Percentiles rank a stretch among this genome's conserved stretches.
These are phyloP conservation scores for Potentilla sterilis DNA, from an alignment of 306 rosid species.

Conservation along the genomic window DNA sequence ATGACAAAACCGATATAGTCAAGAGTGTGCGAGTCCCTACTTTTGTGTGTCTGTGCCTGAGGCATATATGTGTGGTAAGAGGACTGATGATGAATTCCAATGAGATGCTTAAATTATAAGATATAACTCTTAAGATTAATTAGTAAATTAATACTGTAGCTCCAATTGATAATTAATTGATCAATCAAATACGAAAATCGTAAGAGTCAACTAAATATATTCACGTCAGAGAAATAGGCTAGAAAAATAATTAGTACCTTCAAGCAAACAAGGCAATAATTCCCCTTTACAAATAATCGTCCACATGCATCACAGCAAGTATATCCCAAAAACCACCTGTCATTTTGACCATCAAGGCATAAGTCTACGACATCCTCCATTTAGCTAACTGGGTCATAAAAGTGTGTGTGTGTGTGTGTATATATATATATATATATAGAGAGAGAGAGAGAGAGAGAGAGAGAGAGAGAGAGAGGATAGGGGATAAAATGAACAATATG, in stretches of 20 bases:
- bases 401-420: too few relatives aligned
- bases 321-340: conserved; percentile 97
- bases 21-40: background rate
- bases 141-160: background rate
- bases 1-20: conserved; percentile 22
- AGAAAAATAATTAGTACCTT: conserved; percentile 49
- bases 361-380: conserved; percentile 20
- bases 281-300: conserved; percentile 94
- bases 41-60: too few relatives aligned
- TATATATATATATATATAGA: too few relatives aligned
- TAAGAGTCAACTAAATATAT: too few relatives aligned
- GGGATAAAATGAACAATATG: too few relatives aligned
- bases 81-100: background rate
- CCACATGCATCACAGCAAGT: conserved; percentile 99
- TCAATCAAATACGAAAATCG: background rate
- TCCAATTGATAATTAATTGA: background rate
- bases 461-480: too few relatives aligned
- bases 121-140: background rate
- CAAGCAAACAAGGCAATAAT: conserved; percentile 97
- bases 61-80: background rate
- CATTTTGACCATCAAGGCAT: conserved; percentile 24
- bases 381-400: background rate
- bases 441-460: too few relatives aligned
- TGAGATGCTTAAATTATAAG: background rate
- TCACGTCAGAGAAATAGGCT: background rate